Evolutionary conservation across 345 rosid genomes (phyloP).

Genomic region (Microcos paniculata): DNA sequence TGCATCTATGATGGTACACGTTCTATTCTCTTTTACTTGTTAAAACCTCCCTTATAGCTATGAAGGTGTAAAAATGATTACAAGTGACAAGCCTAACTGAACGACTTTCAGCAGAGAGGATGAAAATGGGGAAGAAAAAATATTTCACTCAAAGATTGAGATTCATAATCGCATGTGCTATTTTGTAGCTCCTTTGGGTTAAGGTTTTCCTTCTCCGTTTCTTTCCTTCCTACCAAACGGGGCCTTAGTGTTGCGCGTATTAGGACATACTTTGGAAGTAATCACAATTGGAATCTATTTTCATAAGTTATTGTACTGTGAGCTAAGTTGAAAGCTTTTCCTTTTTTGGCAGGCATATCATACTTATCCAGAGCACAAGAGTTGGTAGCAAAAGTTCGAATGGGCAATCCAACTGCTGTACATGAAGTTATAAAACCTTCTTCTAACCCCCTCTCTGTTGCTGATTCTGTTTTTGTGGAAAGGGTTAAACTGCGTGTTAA

Average conservation of each 20-base stretch:
- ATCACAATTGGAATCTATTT: background rate
- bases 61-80: background rate
- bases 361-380: too few species aligned
- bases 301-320: background rate
- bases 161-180: too few species aligned
- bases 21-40: background rate
- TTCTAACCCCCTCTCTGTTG: too few species aligned
- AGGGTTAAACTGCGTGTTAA: constrained; percentile 71
- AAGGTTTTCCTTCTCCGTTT: too few species aligned
- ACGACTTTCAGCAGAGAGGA: background rate
- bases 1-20: constrained; percentile 75
- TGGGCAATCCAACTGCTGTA: too few species aligned
- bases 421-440: too few species aligned
- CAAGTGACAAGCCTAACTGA: background rate
- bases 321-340: background rate
- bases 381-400: too few species aligned
- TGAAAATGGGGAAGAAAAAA: too few species aligned
- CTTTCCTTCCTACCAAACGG: background rate
- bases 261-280: background rate
- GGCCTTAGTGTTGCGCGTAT: background rate
- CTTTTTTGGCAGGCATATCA: too few species aligned
- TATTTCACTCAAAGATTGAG: too few species aligned
- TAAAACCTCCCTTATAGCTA: background rate
- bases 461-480: constrained; percentile 64
- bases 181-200: too few species aligned